A percentile compares a stretch with the other conserved stretches of the same genome.
Conservation (phyloP, 495 filamentous ascomycete genomes). For the Chaetomium cochliodes region DNA sequence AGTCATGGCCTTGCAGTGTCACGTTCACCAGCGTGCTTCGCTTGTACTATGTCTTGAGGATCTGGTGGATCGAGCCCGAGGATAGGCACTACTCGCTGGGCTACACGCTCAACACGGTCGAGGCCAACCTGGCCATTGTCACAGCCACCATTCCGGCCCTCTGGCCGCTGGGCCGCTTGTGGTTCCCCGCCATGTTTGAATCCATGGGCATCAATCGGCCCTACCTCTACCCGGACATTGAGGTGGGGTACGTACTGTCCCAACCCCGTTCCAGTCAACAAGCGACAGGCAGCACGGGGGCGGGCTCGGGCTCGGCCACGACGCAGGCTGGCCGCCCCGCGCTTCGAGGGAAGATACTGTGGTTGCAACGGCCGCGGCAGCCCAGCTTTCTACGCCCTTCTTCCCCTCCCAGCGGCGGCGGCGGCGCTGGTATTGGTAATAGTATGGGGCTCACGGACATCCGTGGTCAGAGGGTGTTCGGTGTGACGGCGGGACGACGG, state of each 20-base stretch:
- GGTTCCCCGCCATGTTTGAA: slow-evolving; percentile 29
- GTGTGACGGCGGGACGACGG: too few species aligned
- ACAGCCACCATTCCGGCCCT: slow-evolving; percentile 47
- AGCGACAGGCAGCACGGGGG: neutral
- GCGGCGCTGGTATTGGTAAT: neutral
- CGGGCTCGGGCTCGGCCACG: too few species aligned
- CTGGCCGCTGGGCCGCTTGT: slow-evolving; percentile 37
- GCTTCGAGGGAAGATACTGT: slow-evolving; percentile 18
- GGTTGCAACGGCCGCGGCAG: slow-evolving; percentile 17
- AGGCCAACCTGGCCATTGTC: slow-evolving; percentile 55
- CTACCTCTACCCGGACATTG: slow-evolving; percentile 29
- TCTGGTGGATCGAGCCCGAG: slow-evolving; percentile 29
- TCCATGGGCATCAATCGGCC: slow-evolving; percentile 32
- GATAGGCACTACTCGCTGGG: slow-evolving; percentile 42
- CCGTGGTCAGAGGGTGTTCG: neutral
- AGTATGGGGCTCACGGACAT: neutral
- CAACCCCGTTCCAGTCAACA: neutral
- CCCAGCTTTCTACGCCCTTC: neutral
- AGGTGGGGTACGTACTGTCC: slow-evolving; percentile 23
- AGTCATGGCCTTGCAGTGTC: slow-evolving; percentile 37
- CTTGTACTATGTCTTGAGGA: slow-evolving; percentile 28
- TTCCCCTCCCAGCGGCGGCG: neutral
- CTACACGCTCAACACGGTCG: slow-evolving; percentile 48
- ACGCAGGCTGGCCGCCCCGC: neutral
- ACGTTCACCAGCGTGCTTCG: slow-evolving; percentile 47